Evolutionary conservation across 1,139 yeast genomes (phyloP), one percentile per base, ranked within the genome.

Genomic region (Pichia kudriavzevii): DNA sequence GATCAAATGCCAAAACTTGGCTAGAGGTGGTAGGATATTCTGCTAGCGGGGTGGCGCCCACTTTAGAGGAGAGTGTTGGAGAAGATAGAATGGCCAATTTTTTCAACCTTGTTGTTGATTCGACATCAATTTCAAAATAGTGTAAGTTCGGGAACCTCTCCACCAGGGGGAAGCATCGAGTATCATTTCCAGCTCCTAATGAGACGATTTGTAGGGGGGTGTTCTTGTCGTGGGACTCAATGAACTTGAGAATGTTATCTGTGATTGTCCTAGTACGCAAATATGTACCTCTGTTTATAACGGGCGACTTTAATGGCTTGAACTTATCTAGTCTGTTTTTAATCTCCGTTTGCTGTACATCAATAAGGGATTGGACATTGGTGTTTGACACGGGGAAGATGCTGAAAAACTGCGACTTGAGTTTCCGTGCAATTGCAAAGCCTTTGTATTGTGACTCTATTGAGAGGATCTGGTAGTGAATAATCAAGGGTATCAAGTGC

Each of bases 161-260:
- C 30, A 82, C 55, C 3, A 75, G 39, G 5, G 63, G 56, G 50
- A 84, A 83, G 6, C 73, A 68, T 40, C 97, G 59, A 1, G 96
- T 78, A 56, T 91, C 98, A n/a, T 94, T 82, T 1, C 98, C 98
- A n/a, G 96, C 84, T 0, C 98, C 98, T 16, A 91, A 58, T 4
- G 93, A 85, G 0, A 91, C 59, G 9, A 91, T 71, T 53, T 87
- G 95, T 31, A 73, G 61, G 2, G 43, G 33, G 6, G 45, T 46
- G 2, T 41, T 42, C 31, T 45, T 2, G 41, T 34, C 36, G 12
- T 57, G 55, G 22, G 55, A 53, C 2, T 44, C 42, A 4, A 82
- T 43, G 46, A 82, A 84, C 23, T 56, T 50, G 1, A 65, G 61
- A 1, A 84, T 58, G 1, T 81, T 58, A 12, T 50, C 32, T 48